phyloP scores from a whole-genome alignment of 306 rosid genomes.

The Cucumis melo region DNA sequence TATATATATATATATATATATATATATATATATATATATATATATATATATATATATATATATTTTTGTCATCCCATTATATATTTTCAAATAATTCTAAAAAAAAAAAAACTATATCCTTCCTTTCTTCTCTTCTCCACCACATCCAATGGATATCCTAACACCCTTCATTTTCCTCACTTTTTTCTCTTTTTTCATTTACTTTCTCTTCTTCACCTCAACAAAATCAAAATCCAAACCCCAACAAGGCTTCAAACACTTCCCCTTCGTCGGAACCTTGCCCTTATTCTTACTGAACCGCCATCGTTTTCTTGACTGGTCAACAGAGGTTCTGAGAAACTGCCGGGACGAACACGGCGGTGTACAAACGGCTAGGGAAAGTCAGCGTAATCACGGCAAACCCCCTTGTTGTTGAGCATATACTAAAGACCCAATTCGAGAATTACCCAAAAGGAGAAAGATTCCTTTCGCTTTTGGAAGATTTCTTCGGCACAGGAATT shows the following conservation, averaged over 20 bases:
- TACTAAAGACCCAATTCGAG: constrained; percentile 45
- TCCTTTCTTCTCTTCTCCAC: neutral
- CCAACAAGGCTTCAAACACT: constrained; percentile 28
- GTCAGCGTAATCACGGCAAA: constrained; percentile 42
- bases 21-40: too few species aligned
- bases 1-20: too few species aligned
- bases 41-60: too few species aligned
- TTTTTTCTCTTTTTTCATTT: constrained; percentile 13
- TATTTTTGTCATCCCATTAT: neutral
- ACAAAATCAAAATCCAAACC: neutral
- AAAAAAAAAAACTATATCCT: neutral
- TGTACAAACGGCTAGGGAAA: constrained; percentile 24
- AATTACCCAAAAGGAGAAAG: constrained; percentile 59
- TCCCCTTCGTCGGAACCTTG: constrained; percentile 35
- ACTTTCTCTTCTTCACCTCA: neutral
- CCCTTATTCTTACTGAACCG: constrained; percentile 44
- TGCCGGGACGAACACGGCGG: constrained; percentile 38
- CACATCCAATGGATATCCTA: constrained; percentile 11
- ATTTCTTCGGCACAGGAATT: constrained; percentile 55
- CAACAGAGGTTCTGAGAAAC: constrained; percentile 23
- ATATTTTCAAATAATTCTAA: neutral
- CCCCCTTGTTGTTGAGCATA: constrained; percentile 44
- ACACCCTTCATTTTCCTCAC: neutral
- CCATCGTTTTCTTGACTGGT: constrained; percentile 50
- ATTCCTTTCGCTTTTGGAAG: constrained; percentile 27